Evolutionary conservation across 306 rosid species (phyloP).

Genomic region (Medicago ruthenica): DNA sequence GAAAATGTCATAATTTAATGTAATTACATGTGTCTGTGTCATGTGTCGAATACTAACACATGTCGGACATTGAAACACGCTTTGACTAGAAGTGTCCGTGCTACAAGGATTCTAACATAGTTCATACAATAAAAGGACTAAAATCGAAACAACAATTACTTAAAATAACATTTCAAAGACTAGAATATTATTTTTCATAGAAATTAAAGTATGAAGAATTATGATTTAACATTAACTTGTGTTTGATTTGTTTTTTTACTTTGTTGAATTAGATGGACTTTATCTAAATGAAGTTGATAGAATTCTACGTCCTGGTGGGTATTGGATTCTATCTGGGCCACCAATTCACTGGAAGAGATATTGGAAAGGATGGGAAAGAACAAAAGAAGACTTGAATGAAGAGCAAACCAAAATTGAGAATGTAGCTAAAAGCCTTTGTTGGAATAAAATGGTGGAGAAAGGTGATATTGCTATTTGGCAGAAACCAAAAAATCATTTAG

Average conservation of each 20-base stretch:
- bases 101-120: background rate
- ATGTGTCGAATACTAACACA: too few relatives aligned
- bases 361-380: constrained; percentile 83
- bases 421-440: constrained; percentile 75
- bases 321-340: constrained; percentile 87
- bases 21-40: too few relatives aligned
- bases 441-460: constrained; percentile 68
- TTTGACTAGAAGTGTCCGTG: too few relatives aligned
- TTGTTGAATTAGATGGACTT: constrained; percentile 56
- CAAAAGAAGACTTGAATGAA: constrained; percentile 64
- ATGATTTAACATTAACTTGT: constrained; percentile 8
- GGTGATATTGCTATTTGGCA: constrained; percentile 85
- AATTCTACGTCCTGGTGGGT: constrained; percentile 77
- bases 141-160: background rate
- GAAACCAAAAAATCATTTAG: constrained; percentile 67
- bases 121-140: too few relatives aligned
- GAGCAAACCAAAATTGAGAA: constrained; percentile 72
- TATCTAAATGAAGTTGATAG: constrained; percentile 73
- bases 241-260: background rate
- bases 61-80: too few relatives aligned
- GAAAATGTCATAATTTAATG: too few relatives aligned
- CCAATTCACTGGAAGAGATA: constrained; percentile 68
- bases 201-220: background rate
- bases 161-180: background rate
- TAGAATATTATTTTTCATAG: background rate